Percentiles rank a stretch among this genome's conserved stretches.
phyloP scores from a whole-genome alignment of 2,329 filamentous ascomycete species.

The Penicillium aurantiogriseum region DNA sequence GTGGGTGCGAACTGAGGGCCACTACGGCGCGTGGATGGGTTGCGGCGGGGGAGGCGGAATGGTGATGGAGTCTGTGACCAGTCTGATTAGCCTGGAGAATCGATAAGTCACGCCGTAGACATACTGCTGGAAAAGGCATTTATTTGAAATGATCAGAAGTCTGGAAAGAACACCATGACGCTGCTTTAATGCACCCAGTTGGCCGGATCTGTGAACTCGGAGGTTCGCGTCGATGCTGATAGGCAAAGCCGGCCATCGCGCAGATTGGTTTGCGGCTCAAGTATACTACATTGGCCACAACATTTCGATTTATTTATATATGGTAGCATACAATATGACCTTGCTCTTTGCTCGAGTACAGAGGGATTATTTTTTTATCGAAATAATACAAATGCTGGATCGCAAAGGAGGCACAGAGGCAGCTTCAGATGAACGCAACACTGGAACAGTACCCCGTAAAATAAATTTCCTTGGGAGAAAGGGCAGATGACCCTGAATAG shows the following conservation, averaged over 20 bases:
- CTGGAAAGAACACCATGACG: background rate
- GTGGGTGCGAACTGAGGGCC: conserved; percentile 36
- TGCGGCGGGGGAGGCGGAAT: conserved; percentile 28
- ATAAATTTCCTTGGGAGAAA: too few species aligned
- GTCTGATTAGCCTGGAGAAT: background rate
- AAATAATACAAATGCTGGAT: too few species aligned
- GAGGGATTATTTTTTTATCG: too few species aligned
- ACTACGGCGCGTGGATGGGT: conserved; percentile 26
- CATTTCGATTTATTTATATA: too few species aligned
- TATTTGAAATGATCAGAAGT: background rate
- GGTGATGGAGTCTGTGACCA: conserved; percentile 28
- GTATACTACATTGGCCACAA: too few species aligned
- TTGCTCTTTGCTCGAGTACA: too few species aligned
- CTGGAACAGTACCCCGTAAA: too few species aligned
- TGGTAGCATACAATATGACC: too few species aligned
- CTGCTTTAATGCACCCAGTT: background rate
- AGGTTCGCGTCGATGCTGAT: background rate
- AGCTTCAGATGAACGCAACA: too few species aligned
- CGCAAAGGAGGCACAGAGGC: too few species aligned
- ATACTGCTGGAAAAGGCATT: conserved; percentile 19
- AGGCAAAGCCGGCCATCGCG: background rate
- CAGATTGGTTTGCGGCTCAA: background rate
- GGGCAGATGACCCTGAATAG: too few species aligned
- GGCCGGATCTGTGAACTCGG: background rate
- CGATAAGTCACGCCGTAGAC: background rate